Evolutionary conservation across 1,139 yeast species (phyloP).

Genomic region (Yamadazyma spencermartinsiae): DNA sequence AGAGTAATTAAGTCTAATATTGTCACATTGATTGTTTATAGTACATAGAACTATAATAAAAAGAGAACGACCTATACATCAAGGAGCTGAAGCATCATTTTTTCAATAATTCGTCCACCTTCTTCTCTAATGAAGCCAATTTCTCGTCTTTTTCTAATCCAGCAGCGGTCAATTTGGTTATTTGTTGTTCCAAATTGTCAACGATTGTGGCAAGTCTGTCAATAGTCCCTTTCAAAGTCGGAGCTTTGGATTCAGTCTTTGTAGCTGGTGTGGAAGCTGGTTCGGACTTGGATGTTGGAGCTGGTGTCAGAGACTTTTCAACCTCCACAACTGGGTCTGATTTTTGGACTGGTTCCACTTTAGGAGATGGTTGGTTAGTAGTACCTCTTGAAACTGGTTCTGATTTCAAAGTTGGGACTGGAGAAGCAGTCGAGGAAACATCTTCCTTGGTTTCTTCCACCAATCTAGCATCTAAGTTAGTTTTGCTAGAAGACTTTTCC

Average conservation of each 20-base stretch:
- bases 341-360: conserved; percentile 11
- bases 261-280: conserved; percentile 7
- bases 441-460: conserved; percentile 14
- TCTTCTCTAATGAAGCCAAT: conserved; percentile 44
- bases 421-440: conserved; percentile 13
- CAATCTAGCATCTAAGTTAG: conserved; percentile 6
- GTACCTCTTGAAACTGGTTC: conserved; percentile 6
- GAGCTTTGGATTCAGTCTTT: conserved; percentile 31
- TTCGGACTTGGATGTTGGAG: background rate
- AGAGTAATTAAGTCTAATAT: conserved; percentile 15
- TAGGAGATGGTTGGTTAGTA: conserved; percentile 2
- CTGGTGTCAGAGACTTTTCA: conserved; percentile 15
- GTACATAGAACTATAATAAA: conserved; percentile 7
- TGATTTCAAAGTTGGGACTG: conserved; percentile 15
- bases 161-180: conserved; percentile 50
- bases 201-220: conserved; percentile 64
- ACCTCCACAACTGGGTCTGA: conserved; percentile 13
- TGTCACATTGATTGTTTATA: conserved; percentile 3
- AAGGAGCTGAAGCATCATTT: conserved; percentile 14
- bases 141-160: conserved; percentile 65
- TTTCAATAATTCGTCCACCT: conserved; percentile 40
- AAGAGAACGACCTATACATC: conserved; percentile 1
- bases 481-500: background rate
- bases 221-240: conserved; percentile 68
- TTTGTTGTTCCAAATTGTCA: conserved; percentile 53